These are phyloP conservation scores for Jackrogersella multiformis DNA, from an alignment of 495 filamentous ascomycete species.

Conservation along the genomic window DNA sequence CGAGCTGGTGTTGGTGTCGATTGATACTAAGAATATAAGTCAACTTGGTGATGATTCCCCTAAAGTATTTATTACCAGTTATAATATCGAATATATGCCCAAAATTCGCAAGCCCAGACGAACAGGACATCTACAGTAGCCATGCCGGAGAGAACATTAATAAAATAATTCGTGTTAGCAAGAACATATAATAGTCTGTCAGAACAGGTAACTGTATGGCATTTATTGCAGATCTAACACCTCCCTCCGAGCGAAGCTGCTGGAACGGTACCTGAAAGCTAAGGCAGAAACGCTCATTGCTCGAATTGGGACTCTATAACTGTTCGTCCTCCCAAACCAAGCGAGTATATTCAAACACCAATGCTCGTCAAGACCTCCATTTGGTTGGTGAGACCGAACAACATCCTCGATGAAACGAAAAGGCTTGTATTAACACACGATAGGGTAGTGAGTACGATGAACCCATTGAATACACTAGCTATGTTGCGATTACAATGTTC, in stretches of 20 bases:
- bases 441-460: conserved; percentile 37
- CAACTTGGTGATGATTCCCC: neutral
- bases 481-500: conserved; percentile 25
- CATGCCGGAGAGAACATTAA: conserved; percentile 47
- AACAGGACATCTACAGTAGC: conserved; percentile 50
- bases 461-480: conserved; percentile 36
- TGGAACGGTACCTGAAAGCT: conserved; percentile 43
- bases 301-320: conserved; percentile 51
- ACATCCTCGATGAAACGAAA: conserved; percentile 53
- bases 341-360: conserved; percentile 37
- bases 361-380: conserved; percentile 44
- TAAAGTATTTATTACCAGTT: conserved; percentile 41
- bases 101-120: conserved; percentile 55
- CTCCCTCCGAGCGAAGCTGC: conserved; percentile 32
- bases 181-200: neutral
- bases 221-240: neutral
- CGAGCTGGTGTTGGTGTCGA: conserved; percentile 41
- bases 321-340: conserved; percentile 52
- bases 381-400: conserved; percentile 52
- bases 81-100: conserved; percentile 56
- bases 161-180: conserved; percentile 39
- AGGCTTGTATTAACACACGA: conserved; percentile 52
- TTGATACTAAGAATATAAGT: conserved; percentile 44
- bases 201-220: neutral
- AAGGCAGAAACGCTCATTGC: conserved; percentile 50